Evolutionary conservation across 129 eudicot genomes (phyloP).

Genomic region (Saussurea involucrata): DNA sequence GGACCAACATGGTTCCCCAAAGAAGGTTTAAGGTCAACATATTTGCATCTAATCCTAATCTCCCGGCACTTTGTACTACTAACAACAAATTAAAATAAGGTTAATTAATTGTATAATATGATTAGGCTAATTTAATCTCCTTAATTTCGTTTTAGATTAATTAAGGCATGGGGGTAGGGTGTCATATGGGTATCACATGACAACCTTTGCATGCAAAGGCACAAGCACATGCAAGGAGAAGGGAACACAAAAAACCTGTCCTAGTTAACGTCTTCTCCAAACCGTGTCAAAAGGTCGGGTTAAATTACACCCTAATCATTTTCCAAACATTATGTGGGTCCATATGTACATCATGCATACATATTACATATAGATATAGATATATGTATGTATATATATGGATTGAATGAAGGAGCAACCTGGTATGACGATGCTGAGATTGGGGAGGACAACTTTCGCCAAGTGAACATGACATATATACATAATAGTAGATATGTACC

Average conservation of each 20-base stretch:
- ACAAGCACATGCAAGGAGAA: slow-evolving; percentile 13
- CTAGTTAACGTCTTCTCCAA: slow-evolving; percentile 24
- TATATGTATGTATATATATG: neutral
- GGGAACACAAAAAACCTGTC: slow-evolving; percentile 18
- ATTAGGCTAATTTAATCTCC: neutral
- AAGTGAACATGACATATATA: slow-evolving; percentile 19
- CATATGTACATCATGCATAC: neutral
- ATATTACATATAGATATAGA: neutral
- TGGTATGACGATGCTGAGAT: slow-evolving; percentile 31
- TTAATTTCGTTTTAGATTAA: neutral
- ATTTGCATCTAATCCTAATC: neutral
- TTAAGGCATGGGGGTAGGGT: slow-evolving; percentile 12
- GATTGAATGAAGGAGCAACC: slow-evolving; percentile 21
- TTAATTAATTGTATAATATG: neutral
- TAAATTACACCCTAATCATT: slow-evolving; percentile 4
- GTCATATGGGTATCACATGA: slow-evolving; percentile 27
- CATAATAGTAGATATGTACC: neutral
- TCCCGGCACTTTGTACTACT: neutral
- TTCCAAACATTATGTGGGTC: slow-evolving; percentile 5
- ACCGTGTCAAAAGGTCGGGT: slow-evolving; percentile 21
- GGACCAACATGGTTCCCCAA: neutral
- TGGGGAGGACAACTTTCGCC: slow-evolving; percentile 29
- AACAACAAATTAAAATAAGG: neutral
- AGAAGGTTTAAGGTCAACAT: neutral
- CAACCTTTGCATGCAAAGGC: slow-evolving; percentile 17